Evolutionary conservation across 2,329 filamentous ascomycete species (phyloP).

Genomic region (Fusarium tuaranense): DNA sequence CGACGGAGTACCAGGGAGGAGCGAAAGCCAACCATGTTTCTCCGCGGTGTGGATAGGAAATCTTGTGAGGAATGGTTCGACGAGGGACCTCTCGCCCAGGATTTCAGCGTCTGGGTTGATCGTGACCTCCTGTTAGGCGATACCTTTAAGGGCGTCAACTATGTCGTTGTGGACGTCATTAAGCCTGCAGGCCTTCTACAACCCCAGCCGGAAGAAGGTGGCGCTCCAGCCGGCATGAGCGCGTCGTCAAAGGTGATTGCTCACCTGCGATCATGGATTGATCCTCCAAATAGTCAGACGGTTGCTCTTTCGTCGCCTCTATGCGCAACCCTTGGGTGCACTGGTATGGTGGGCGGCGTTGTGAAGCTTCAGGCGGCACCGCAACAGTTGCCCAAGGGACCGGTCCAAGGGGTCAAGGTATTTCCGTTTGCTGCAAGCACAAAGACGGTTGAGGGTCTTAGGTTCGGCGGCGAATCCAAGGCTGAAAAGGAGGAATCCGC

Average conservation of each 20-base stretch:
- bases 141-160: conserved; percentile 80
- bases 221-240: conserved; percentile 60
- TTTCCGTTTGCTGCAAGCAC: conserved; percentile 78
- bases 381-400: conserved; percentile 73
- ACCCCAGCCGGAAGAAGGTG: conserved; percentile 75
- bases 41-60: conserved; percentile 81
- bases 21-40: conserved; percentile 75
- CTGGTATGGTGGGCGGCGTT: conserved; percentile 84
- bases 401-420: conserved; percentile 76
- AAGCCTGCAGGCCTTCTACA: conserved; percentile 83
- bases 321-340: conserved; percentile 77
- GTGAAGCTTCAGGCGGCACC: conserved; percentile 89
- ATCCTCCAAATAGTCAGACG: conserved; percentile 85
- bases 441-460: conserved; percentile 74
- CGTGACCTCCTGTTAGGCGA: conserved; percentile 78
- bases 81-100: conserved; percentile 66
- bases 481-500: conserved; percentile 82
- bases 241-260: conserved; percentile 76
- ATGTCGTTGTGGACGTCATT: conserved; percentile 86
- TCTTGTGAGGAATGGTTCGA: conserved; percentile 83
- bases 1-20: conserved; percentile 70
- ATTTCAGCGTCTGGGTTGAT: conserved; percentile 87
- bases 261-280: conserved; percentile 81
- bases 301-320: conserved; percentile 82
- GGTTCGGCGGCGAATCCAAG: conserved; percentile 89